Conservation (phyloP, 225 moss, liverwort and hornwort genomes). For the Pseudisothecium myosuroides region DNA sequence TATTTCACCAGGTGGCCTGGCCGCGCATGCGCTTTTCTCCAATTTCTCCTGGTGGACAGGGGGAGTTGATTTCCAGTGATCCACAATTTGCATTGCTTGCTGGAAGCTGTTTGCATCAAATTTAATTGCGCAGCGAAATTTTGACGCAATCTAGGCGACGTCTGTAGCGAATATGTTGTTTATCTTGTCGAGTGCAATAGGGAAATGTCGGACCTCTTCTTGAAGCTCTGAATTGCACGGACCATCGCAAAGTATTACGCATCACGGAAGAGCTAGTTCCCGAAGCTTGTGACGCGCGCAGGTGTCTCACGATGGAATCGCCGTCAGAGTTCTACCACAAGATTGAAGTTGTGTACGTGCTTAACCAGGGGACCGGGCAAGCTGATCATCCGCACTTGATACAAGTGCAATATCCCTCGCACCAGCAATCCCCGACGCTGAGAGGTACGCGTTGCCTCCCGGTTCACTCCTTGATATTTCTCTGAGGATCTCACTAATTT, state of each 20-base stretch:
- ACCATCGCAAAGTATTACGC: not conserved
- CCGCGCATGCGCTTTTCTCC: not conserved
- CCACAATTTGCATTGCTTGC: not conserved
- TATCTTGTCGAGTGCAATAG: not conserved
- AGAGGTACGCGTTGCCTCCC: constrained; percentile 31
- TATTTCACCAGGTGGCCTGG: not conserved
- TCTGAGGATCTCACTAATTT: not conserved
- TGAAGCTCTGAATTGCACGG: not conserved
- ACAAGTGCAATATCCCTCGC: constrained; percentile 56
- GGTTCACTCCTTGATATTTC: not conserved
- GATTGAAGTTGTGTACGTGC: constrained; percentile 69
- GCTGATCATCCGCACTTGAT: constrained; percentile 82
- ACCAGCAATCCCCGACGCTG: constrained; percentile 46
- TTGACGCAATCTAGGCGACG: not conserved
- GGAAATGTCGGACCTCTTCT: not conserved
- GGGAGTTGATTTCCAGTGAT: not conserved
- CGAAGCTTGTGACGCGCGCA: not conserved
- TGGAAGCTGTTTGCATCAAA: not conserved
- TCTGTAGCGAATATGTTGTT: not conserved
- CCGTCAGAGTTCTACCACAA: constrained; percentile 3
- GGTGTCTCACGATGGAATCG: constrained; percentile 6
- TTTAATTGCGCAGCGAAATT: not conserved
- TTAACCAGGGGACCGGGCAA: constrained; percentile 42
- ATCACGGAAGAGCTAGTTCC: not conserved
- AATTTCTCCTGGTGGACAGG: not conserved